Evolutionary conservation across 306 rosid genomes (phyloP).

Genomic region (Vigna hirtella): DNA sequence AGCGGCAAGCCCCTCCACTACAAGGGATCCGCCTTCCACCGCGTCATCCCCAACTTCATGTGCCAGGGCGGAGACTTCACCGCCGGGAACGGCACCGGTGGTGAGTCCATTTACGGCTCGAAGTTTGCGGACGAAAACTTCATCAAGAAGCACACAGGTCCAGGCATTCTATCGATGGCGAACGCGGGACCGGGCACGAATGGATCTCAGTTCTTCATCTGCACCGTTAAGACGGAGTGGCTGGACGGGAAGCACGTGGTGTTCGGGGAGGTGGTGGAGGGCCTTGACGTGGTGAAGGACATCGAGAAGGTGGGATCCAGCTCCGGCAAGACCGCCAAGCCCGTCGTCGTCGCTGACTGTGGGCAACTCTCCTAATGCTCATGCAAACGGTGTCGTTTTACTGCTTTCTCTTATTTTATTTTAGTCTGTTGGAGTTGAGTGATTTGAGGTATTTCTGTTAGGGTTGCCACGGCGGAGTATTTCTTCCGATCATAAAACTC

Average conservation of each 20-base stretch:
- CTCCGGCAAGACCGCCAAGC: conserved; percentile 64
- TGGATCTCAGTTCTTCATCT: conserved; percentile 96
- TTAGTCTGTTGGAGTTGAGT: background rate
- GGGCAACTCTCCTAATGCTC: conserved; percentile 65
- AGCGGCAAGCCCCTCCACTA: conserved; percentile 50
- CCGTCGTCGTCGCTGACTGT: conserved; percentile 72
- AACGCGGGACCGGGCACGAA: conserved; percentile 90
- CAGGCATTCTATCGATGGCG: conserved; percentile 88
- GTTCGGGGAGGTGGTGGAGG: conserved; percentile 80
- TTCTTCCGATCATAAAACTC: background rate
- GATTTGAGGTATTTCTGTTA: background rate
- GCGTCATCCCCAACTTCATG: conserved; percentile 64
- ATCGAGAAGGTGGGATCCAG: conserved; percentile 82
- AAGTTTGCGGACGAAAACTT: conserved; percentile 96
- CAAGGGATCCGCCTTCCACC: conserved; percentile 48
- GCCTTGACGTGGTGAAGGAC: conserved; percentile 66
- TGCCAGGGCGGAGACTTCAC: conserved; percentile 99
- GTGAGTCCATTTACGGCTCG: conserved; percentile 91
- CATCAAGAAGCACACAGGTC: conserved; percentile 87
- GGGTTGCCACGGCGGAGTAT: no score
- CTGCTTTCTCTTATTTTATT: background rate
- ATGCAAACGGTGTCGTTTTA: background rate
- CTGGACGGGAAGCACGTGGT: conserved; percentile 95
- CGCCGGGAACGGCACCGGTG: conserved; percentile 91
- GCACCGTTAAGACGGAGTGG: conserved; percentile 89